phyloP scores from a whole-genome alignment of 257 asterid genomes.

The Mitragyna speciosa region DNA sequence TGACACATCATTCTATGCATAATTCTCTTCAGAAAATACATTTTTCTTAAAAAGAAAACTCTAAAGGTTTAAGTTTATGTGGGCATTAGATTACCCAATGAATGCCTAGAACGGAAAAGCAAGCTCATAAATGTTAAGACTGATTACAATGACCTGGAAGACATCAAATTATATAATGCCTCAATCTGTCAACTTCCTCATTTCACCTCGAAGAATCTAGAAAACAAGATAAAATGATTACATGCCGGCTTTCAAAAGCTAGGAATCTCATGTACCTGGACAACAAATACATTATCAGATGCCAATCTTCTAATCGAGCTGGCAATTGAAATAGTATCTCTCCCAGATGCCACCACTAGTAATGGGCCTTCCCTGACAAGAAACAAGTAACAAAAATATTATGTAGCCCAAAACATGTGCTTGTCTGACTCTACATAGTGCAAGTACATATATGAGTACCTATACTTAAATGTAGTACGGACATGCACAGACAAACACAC shows the following conservation, averaged over 20 bases:
- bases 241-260: constrained; percentile 1
- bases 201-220: not conserved
- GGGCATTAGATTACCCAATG: not conserved
- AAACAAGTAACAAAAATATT: not conserved
- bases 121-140: not conserved
- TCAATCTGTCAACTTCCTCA: not conserved
- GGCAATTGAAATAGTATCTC: constrained; percentile 91
- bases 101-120: not conserved
- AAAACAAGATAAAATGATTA: not conserved
- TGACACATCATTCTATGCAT: not conserved
- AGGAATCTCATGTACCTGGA: constrained; percentile 66
- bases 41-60: not conserved
- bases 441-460: too few relatives aligned
- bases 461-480: not conserved
- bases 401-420: not conserved
- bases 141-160: not conserved
- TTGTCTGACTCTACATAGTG: not conserved
- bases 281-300: constrained; percentile 80
- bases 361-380: constrained; percentile 93
- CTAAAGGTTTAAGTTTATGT: not conserved
- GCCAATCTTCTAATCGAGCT: constrained; percentile 93
- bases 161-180: not conserved
- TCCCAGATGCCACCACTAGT: constrained; percentile 95
- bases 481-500: not conserved
- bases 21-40: not conserved